Evolutionary conservation across 169 alveolate genomes (phyloP).

Genomic region (Besnoitia besnoiti): DNA sequence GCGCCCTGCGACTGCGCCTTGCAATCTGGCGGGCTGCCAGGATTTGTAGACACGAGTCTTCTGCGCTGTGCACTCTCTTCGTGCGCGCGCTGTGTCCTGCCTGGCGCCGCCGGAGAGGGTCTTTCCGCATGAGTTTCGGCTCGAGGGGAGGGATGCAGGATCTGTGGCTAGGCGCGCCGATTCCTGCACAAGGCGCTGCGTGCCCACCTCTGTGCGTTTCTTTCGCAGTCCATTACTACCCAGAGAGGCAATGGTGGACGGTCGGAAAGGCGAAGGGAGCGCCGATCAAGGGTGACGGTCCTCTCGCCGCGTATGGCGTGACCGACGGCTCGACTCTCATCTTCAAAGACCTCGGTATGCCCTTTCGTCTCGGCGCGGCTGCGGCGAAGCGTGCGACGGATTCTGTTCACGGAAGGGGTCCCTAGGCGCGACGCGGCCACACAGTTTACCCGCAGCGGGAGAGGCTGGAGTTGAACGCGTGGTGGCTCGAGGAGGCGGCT

Average conservation of each 20-base stretch:
- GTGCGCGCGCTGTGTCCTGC: no score
- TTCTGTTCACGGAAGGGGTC: background rate
- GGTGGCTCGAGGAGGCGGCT: no score
- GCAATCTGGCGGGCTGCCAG: no score
- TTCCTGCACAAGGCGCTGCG: background rate
- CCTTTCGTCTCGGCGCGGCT: background rate
- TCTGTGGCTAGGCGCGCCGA: no score
- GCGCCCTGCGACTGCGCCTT: no score
- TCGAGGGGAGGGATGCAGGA: no score
- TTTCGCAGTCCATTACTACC: conserved; percentile 67
- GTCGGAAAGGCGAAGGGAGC: conserved; percentile 58
- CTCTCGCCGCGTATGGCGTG: conserved; percentile 26
- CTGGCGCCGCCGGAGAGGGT: no score
- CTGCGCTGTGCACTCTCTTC: no score
- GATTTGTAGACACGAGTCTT: no score
- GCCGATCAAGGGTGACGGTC: conserved; percentile 42
- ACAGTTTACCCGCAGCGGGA: background rate
- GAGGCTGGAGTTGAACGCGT: no score
- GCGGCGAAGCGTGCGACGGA: background rate
- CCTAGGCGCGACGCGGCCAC: background rate
- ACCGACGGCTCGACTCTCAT: conserved; percentile 50
- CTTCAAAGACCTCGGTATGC: conserved; percentile 56
- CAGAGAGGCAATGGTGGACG: conserved; percentile 74
- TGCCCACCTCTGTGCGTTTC: background rate
- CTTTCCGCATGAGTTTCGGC: no score